These are phyloP conservation scores for Saksenaea oblongispora DNA, from an alignment of 371 early-diverging fungal species.

Conservation along the genomic window DNA sequence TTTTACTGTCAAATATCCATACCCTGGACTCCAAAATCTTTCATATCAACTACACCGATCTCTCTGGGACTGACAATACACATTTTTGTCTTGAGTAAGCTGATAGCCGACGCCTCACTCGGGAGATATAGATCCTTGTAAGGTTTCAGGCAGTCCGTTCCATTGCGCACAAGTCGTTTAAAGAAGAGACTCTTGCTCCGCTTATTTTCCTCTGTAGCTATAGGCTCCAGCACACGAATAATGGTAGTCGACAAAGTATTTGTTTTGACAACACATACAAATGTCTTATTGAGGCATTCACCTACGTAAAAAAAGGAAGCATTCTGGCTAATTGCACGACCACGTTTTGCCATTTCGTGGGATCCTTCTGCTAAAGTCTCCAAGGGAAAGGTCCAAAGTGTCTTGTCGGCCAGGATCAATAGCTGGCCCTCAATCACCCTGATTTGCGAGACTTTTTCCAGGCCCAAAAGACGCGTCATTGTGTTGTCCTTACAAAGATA, in stretches of 20 bases:
- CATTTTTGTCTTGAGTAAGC: constrained; percentile 80
- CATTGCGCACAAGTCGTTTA: constrained; percentile 50
- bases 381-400: constrained; percentile 72
- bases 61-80: constrained; percentile 92
- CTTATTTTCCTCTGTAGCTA: constrained; percentile 58
- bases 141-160: constrained; percentile 56
- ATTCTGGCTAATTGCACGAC: constrained; percentile 72
- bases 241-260: constrained; percentile 68
- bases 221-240: constrained; percentile 79
- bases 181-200: constrained; percentile 50
- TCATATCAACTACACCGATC: constrained; percentile 91
- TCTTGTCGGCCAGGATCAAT: constrained; percentile 70
- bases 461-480: constrained; percentile 55
- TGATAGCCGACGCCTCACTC: constrained; percentile 82
- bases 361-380: constrained; percentile 59
- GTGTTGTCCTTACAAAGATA: constrained; percentile 15
- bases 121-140: constrained; percentile 91
- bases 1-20: background rate
- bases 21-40: constrained; percentile 59
- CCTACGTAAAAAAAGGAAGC: constrained; percentile 90
- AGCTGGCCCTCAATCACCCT: constrained; percentile 75
- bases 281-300: constrained; percentile 66
- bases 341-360: constrained; percentile 53
- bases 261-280: constrained; percentile 76
- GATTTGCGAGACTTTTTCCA: constrained; percentile 81